Evolutionary conservation across 495 filamentous ascomycete genomes (phyloP).

Genomic region (Neurospora cerealis): DNA sequence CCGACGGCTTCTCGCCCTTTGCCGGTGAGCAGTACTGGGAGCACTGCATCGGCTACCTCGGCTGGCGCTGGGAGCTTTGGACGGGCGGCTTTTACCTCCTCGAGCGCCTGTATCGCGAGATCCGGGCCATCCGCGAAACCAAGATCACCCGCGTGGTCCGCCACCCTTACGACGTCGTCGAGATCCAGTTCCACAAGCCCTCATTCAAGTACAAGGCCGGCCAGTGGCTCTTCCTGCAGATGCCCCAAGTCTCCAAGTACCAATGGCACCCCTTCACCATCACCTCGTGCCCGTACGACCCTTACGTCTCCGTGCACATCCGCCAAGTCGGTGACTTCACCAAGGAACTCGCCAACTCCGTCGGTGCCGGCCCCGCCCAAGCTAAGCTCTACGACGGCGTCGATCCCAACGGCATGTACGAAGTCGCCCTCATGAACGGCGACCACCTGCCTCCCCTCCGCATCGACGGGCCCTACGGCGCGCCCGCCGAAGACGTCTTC

Average conservation of each 20-base stretch:
- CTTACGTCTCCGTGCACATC: slow-evolving; percentile 87
- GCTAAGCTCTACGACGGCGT: slow-evolving; percentile 77
- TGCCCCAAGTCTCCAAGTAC: slow-evolving; percentile 72
- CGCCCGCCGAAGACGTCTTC: slow-evolving; percentile 93
- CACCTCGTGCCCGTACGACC: slow-evolving; percentile 93
- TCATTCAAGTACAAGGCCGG: slow-evolving; percentile 97
- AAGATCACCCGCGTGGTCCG: slow-evolving; percentile 88
- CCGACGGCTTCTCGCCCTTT: slow-evolving; percentile 68
- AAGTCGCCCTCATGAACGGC: slow-evolving; percentile 89
- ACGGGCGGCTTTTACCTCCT: slow-evolving; percentile 77
- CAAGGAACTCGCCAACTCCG: slow-evolving; percentile 73
- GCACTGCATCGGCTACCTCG: slow-evolving; percentile 91
- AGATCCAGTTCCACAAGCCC: slow-evolving; percentile 93
- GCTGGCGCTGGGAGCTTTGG: slow-evolving; percentile 94
- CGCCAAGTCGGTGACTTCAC: slow-evolving; percentile 97
- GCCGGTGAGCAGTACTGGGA: slow-evolving; percentile 73
- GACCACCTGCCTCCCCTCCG: slow-evolving; percentile 80
- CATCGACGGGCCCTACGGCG: slow-evolving; percentile 94
- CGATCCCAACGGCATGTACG: slow-evolving; percentile 95
- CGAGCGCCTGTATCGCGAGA: slow-evolving; percentile 88
- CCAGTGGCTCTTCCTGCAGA: slow-evolving; percentile 94
- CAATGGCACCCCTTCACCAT: slow-evolving; percentile 99
- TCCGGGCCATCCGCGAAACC: slow-evolving; percentile 69
- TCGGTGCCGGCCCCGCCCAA: slow-evolving; percentile 81
- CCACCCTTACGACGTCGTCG: slow-evolving; percentile 96